Conservation (phyloP, 192 early-diverging fungal species). For the Coemansia sp. region DNA sequence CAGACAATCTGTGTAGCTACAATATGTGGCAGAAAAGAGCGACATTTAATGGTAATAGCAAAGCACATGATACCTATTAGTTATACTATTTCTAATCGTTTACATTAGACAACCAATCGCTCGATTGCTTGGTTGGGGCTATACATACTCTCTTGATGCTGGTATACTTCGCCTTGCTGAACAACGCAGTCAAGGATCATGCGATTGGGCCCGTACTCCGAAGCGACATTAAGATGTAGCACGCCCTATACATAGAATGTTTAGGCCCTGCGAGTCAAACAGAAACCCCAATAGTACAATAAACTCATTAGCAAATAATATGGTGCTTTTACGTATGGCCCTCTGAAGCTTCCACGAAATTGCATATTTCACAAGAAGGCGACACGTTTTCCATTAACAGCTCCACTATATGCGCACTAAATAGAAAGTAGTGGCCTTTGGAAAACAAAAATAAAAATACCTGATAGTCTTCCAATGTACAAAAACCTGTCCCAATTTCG, state of each 20-base stretch:
- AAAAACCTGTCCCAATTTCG: constrained; percentile 84
- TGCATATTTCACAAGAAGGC: too few species aligned
- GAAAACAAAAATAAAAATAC: constrained; percentile 32
- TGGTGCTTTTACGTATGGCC: too few species aligned
- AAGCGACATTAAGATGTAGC: constrained; percentile 64
- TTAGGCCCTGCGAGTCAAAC: neutral
- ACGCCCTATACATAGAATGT: constrained; percentile 51
- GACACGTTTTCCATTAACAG: too few species aligned
- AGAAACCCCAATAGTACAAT: neutral
- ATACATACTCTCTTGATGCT: constrained; percentile 80
- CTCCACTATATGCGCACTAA: neutral
- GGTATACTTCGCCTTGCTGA: constrained; percentile 70
- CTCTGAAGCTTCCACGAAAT: too few species aligned
- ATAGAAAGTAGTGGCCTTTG: neutral
- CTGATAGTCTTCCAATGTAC: constrained; percentile 67
- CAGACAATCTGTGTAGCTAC: constrained; percentile 94
- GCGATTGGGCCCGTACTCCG: constrained; percentile 58
- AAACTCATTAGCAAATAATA: neutral
- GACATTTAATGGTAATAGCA: neutral
- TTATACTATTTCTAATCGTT: neutral
- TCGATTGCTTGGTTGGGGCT: neutral
- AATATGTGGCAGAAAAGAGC: constrained; percentile 11
- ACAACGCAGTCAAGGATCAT: constrained; percentile 76
- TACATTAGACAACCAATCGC: neutral
- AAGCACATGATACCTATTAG: neutral